Conservation (phyloP, 176 grass and related monocot species). For the Otatea glauca region DNA sequence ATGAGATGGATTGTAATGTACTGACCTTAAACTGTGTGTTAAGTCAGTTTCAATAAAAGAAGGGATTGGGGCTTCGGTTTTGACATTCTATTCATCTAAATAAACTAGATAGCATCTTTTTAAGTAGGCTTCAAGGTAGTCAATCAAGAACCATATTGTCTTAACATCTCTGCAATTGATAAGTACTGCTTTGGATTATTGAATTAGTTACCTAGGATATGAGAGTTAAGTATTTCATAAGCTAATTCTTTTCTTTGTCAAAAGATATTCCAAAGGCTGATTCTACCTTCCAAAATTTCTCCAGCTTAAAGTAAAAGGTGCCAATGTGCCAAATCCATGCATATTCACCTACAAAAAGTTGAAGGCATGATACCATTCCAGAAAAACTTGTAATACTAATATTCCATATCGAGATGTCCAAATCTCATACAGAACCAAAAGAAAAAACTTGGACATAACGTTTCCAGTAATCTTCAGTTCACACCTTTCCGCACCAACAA, state of each 20-base stretch:
- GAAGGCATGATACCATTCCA: slow-evolving; percentile 1
- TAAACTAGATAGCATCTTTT: background rate
- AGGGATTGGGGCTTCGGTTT: no score
- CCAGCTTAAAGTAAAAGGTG: slow-evolving; percentile 30
- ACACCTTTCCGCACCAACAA: no score
- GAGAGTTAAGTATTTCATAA: slow-evolving; percentile 12
- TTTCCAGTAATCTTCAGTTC: background rate
- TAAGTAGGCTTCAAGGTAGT: slow-evolving; percentile 12
- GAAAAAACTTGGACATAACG: slow-evolving; percentile 1
- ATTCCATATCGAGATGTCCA: slow-evolving; percentile 28
- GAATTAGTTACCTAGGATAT: slow-evolving; percentile 19
- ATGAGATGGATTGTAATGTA: no score
- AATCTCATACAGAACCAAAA: slow-evolving; percentile 29
- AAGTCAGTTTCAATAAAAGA: no score
- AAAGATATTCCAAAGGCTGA: background rate
- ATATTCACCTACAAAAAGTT: slow-evolving; percentile 28
- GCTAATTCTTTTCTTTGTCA: slow-evolving; percentile 8
- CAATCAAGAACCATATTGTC: background rate
- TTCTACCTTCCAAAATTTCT: slow-evolving; percentile 20
- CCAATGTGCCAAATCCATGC: slow-evolving; percentile 23
- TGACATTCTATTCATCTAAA: no score
- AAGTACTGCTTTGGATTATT: slow-evolving; percentile 9
- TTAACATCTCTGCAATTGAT: slow-evolving; percentile 2
- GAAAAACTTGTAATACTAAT: slow-evolving; percentile 21
- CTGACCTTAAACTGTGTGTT: no score